phyloP scores from a whole-genome alignment of 1,139 yeast species.

The Zygosaccharomyces pseudobailii region DNA sequence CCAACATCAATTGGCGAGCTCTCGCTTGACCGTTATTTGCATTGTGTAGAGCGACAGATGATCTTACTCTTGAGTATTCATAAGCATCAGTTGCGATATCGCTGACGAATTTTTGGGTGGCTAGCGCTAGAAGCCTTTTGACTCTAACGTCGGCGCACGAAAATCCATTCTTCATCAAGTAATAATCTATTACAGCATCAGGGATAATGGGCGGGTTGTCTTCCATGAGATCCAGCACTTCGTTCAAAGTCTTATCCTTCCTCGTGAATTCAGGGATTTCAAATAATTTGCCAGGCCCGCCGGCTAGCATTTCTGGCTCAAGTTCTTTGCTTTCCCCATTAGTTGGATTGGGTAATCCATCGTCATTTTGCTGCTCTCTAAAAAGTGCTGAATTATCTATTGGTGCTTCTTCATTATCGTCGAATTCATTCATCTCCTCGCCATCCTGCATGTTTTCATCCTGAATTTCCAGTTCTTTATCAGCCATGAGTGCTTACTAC shows the following conservation, averaged over 20 bases:
- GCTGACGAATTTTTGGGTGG: constrained; percentile 91
- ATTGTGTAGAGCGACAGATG: constrained; percentile 74
- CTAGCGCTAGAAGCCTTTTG: constrained; percentile 81
- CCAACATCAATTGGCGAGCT: constrained; percentile 72
- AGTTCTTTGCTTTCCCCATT: constrained; percentile 12
- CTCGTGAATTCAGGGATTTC: constrained; percentile 70
- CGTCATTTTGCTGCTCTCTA: constrained; percentile 18
- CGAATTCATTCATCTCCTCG: constrained; percentile 39
- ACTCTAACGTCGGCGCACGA: constrained; percentile 75
- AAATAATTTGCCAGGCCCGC: constrained; percentile 36
- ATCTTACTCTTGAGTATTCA: constrained; percentile 87
- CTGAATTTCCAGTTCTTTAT: constrained; percentile 11
- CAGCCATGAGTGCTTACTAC: constrained; percentile 14
- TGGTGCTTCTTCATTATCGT: constrained; percentile 39
- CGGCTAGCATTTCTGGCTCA: constrained; percentile 21
- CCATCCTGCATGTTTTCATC: constrained; percentile 32
- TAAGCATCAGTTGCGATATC: constrained; percentile 97
- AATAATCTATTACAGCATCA: constrained; percentile 95
- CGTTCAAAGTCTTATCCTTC: constrained; percentile 82
- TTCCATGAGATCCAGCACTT: constrained; percentile 82
- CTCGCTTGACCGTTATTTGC: constrained; percentile 83
- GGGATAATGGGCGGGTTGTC: constrained; percentile 96
- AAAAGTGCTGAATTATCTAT: constrained; percentile 35
- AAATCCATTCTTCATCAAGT: constrained; percentile 83
- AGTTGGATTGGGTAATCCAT: constrained; percentile 7